Evolutionary conservation across 108 stramenopile genomes (phyloP).

Genomic region (Licmophora abbreviata): DNA sequence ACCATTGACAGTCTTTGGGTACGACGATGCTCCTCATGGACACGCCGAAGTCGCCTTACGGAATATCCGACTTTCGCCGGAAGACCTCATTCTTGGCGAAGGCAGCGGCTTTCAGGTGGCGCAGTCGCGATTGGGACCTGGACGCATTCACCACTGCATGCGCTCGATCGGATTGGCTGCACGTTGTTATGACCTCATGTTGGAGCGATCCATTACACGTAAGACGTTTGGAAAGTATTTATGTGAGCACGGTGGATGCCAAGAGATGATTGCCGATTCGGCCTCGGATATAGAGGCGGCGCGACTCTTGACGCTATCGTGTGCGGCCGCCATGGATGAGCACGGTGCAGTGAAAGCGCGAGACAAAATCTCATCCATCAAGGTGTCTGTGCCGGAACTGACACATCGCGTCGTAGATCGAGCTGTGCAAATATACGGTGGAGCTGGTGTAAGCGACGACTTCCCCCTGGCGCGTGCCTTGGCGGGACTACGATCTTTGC

Average conservation of each 20-base stretch:
- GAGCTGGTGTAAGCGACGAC: constrained; percentile 83
- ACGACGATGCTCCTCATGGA: constrained; percentile 90
- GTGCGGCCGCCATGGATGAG: constrained; percentile 64
- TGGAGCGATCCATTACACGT: constrained; percentile 58
- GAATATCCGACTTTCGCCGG: constrained; percentile 30
- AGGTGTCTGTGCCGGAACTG: constrained; percentile 79
- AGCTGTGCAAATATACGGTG: constrained; percentile 88
- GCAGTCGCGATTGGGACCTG: constrained; percentile 92
- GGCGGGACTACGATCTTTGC: constrained; percentile 74
- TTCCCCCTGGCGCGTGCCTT: constrained; percentile 68
- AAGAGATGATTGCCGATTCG: constrained; percentile 78
- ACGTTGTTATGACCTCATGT: constrained; percentile 81
- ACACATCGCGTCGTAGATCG: constrained; percentile 77
- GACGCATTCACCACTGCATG: constrained; percentile 99
- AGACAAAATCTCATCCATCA: constrained; percentile 78
- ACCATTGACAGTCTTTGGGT: constrained; percentile 89
- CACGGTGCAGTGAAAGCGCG: constrained; percentile 48
- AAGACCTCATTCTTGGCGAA: constrained; percentile 72
- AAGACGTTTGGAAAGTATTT: constrained; percentile 74
- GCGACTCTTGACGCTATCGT: constrained; percentile 62
- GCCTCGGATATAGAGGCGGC: constrained; percentile 68
- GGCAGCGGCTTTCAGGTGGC: constrained; percentile 94
- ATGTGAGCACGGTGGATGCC: constrained; percentile 67
- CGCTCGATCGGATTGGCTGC: constrained; percentile 84
- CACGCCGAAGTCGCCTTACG: constrained; percentile 84